Evolutionary conservation across 2,329 filamentous ascomycete genomes (phyloP).

Genomic region (Trichoderma sp.): DNA sequence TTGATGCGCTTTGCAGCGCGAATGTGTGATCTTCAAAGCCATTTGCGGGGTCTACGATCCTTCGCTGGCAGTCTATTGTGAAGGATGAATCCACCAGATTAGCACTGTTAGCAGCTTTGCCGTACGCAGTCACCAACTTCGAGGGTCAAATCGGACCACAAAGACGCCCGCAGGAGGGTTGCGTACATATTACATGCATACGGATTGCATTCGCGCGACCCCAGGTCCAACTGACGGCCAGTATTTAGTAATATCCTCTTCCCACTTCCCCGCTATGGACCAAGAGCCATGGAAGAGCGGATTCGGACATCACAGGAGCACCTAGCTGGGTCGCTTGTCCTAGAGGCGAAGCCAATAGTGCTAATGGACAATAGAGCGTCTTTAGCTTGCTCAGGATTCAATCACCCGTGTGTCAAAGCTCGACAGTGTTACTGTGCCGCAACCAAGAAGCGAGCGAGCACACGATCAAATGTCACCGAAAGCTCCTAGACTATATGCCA

Average conservation of each 20-base stretch:
- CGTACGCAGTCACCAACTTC: background rate
- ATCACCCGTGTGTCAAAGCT: background rate
- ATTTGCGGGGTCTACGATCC: slow-evolving; percentile 5
- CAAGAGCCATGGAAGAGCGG: background rate
- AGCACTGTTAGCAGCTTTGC: background rate
- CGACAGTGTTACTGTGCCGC: background rate
- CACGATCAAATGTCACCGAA: slow-evolving; percentile 1
- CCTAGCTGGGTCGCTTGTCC: background rate
- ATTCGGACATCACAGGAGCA: background rate
- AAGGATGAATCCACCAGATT: background rate
- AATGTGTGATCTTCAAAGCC: background rate
- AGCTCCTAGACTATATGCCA: background rate
- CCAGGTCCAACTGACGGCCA: background rate
- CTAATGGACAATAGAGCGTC: background rate
- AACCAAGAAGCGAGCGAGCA: background rate
- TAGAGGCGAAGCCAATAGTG: background rate
- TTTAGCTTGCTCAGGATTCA: background rate
- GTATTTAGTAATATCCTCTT: background rate
- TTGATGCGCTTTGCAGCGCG: background rate
- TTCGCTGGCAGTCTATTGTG: background rate
- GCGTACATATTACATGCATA: slow-evolving; percentile 7
- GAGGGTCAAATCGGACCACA: background rate
- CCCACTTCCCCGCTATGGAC: background rate
- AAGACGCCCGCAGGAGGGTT: slow-evolving; percentile 6
- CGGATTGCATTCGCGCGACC: background rate